Conservation (phyloP, 441 rosid species). For the Theobroma grandiflorum region DNA sequence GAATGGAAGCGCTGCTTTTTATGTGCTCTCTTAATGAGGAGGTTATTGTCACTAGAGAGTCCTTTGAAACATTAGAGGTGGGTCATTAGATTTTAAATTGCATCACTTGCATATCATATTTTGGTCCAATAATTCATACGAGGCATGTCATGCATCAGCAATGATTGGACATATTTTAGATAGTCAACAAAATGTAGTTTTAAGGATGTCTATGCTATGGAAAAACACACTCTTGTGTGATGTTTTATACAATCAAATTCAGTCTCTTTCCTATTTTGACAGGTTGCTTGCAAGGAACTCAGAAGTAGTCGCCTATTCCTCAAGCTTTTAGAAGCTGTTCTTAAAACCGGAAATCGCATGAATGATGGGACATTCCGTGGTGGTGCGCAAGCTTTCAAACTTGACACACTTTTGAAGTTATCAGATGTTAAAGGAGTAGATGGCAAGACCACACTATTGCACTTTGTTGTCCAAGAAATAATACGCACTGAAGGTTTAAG, state of each 20-base stretch:
- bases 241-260: constrained; percentile 24
- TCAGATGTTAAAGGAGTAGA: constrained; percentile 95
- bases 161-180: neutral
- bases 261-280: constrained; percentile 35
- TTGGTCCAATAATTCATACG: neutral
- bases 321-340: constrained; percentile 98
- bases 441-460: constrained; percentile 98
- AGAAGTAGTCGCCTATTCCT: constrained; percentile 84
- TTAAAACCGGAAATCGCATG: constrained; percentile 99
- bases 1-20: constrained; percentile 86
- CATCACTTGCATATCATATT: constrained; percentile 15
- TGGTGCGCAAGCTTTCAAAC: constrained; percentile 97
- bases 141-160: neutral
- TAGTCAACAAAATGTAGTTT: neutral
- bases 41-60: constrained; percentile 62
- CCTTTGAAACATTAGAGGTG: constrained; percentile 86
- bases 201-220: constrained; percentile 13
- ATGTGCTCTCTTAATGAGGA: constrained; percentile 90
- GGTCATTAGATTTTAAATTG: constrained; percentile 27
- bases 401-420: constrained; percentile 94
- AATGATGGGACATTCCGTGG: constrained; percentile 98
- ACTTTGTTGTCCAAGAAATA: constrained; percentile 96
- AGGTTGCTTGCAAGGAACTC: constrained; percentile 93
- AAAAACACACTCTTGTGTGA: constrained; percentile 8
- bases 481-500: constrained; percentile 88